These are phyloP conservation scores for Zasmidium angulare DNA, from an alignment of 2,329 filamentous ascomycete genomes.

Conservation along the genomic window DNA sequence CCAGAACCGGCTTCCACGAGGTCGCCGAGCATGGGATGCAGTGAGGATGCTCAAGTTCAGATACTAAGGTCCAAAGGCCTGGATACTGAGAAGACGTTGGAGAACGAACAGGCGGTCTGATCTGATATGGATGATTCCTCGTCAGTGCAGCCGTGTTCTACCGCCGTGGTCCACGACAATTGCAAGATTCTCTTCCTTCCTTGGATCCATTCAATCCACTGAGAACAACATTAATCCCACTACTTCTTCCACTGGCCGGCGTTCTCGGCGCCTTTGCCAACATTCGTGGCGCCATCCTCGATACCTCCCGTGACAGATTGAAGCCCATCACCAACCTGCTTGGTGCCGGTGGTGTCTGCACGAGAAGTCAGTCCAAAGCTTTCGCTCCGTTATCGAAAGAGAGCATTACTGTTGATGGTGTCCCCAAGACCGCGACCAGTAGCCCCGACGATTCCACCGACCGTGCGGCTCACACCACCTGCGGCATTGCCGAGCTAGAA, in stretches of 20 bases:
- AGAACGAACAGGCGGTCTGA: too few relatives aligned
- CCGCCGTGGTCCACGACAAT: too few relatives aligned
- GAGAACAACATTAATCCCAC: too few relatives aligned
- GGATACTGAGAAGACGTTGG: too few relatives aligned
- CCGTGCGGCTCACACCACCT: constrained; percentile 54
- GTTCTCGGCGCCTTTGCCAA: constrained; percentile 48
- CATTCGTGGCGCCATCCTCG: constrained; percentile 43
- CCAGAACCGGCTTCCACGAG: not conserved
- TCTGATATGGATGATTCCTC: too few relatives aligned
- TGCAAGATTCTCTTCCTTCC: too few relatives aligned
- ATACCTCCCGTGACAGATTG: constrained; percentile 45
- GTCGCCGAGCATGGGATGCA: too few relatives aligned
- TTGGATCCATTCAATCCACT: too few relatives aligned
- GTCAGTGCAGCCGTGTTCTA: too few relatives aligned
- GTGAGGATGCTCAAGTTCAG: too few relatives aligned
- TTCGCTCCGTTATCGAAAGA: not conserved
- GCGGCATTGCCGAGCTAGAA: constrained; percentile 50
- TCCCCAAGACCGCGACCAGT: constrained; percentile 46
- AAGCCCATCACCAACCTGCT: constrained; percentile 44
- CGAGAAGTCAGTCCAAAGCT: not conserved
- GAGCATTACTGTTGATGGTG: constrained; percentile 40
- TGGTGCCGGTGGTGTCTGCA: constrained; percentile 43
- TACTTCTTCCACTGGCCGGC: constrained; percentile 46
- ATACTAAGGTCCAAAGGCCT: too few relatives aligned
- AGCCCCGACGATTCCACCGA: constrained; percentile 54